Base-by-base conservation (phyloP, 2,329 filamentous ascomycete species). In the Tolypocladium endophyticum region DNA sequence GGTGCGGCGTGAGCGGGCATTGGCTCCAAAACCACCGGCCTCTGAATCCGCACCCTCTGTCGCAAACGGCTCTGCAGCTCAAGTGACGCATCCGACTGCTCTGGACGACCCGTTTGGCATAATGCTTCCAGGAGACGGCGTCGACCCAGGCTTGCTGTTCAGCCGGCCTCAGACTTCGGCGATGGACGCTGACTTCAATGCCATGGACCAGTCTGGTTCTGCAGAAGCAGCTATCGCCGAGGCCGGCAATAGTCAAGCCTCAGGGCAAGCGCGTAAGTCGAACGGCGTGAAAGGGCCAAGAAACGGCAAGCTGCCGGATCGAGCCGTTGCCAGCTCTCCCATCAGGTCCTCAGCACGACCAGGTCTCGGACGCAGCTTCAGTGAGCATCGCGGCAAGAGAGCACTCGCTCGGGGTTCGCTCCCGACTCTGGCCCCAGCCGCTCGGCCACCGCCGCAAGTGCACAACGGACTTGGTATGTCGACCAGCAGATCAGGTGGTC, bases 131-230 rank as follows among this genome's bases (percentile, higher is more conserved):
- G 73, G 70, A 35, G 75, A 76, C 9, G 80, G 76, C n/a, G 83
- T 87, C 7, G 77, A 87, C 64, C 84, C 84, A 1, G 84, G 81
- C 9, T 72, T 87, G 20, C 71, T 87, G 9, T 82, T 84, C 66
- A 81, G 79, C 62, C 76, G 77, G 14, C 78, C 81, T 30, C 76
- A 76, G 16, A 79, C 79, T 25, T 77, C 79, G 4, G 67, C 70
- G 58, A 76, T 81, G 72, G 75, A 79, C 47, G 61, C 74, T 30
- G 68, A 68, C 55, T 76, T 72, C 52, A 66, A 69, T 45, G 61
- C 65, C 14, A 65, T 71, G 47, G 63, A 69, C n/a, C 66, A 68
- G 23, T 64, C 68, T 23, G 66, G 66, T 18, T 67, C 68, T 20
- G 67, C 68, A 5, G 69, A 72, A 56, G 65, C 64, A 41, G 65